A percentile compares a stretch with the other conserved stretches of the same genome.
Evolutionary conservation across 495 filamentous ascomycete species (phyloP).

Genomic region (Penicillium samsonianum): DNA sequence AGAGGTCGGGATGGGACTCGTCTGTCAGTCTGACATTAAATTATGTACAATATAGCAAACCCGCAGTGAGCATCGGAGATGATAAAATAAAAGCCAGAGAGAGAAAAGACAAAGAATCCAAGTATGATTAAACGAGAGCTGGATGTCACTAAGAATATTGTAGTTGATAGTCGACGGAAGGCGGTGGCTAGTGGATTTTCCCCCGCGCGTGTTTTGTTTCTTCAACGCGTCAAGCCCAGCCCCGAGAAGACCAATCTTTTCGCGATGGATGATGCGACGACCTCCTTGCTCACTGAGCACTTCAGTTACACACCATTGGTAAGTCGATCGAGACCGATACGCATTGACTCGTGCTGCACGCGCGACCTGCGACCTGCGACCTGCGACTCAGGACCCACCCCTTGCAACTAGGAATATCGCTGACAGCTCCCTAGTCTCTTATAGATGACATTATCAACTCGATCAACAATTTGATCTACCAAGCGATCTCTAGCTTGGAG

Average conservation of each 20-base stretch:
- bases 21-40: conserved; percentile 8
- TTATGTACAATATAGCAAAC: background rate
- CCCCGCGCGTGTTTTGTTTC: conserved; percentile 26
- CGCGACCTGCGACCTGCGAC: conserved; percentile 11
- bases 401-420: conserved; percentile 24
- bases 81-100: background rate
- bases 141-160: background rate
- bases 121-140: background rate
- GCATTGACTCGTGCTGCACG: conserved; percentile 7
- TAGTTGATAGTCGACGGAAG: conserved; percentile 12
- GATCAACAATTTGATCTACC: conserved; percentile 85
- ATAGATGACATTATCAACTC: conserved; percentile 98
- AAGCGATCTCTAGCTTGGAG: conserved; percentile 81
- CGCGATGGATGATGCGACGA: conserved; percentile 52
- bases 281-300: conserved; percentile 89
- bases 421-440: conserved; percentile 61
- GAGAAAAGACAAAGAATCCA: background rate
- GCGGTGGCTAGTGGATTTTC: conserved; percentile 23
- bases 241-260: conserved; percentile 11
- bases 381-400: conserved; percentile 11
- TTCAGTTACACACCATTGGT: conserved; percentile 93
- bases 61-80: background rate
- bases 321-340: conserved; percentile 34
- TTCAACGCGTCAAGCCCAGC: conserved; percentile 21
- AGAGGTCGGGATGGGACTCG: conserved; percentile 2